phyloP scores from a whole-genome alignment of 2,329 filamentous ascomycete species.

The Geosmithia flava region DNA sequence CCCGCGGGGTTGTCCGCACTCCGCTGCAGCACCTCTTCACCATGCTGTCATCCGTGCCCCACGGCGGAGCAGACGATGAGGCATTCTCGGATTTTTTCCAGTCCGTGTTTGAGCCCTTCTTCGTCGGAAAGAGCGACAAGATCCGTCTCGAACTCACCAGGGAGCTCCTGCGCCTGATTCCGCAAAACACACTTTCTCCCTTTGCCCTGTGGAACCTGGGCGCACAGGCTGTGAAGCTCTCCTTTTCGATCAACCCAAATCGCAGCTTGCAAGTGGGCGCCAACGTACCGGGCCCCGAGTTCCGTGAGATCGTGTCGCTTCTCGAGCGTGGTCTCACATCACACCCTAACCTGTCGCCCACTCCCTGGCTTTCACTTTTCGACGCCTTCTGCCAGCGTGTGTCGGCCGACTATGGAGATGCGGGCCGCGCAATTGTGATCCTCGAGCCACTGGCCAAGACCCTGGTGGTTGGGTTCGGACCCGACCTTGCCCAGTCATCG shows the following conservation, averaged over 20 bases:
- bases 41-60: conserved; percentile 40
- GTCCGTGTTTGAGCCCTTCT: conserved; percentile 45
- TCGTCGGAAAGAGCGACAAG: conserved; percentile 32
- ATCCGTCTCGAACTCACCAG: conserved; percentile 31
- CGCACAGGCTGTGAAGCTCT: conserved; percentile 29
- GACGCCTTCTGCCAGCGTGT: conserved; percentile 42
- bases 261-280: conserved; percentile 5
- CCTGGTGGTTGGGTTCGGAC: conserved; percentile 24
- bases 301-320: conserved; percentile 56
- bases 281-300: conserved; percentile 41
- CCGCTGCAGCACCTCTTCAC: conserved; percentile 56
- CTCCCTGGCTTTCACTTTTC: conserved; percentile 43
- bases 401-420: conserved; percentile 52
- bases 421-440: conserved; percentile 51
- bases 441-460: conserved; percentile 58
- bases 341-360: conserved; percentile 32
- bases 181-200: conserved; percentile 28
- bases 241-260: conserved; percentile 16
- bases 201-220: conserved; percentile 40
- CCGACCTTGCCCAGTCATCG: conserved; percentile 4
- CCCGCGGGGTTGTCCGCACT: conserved; percentile 36
- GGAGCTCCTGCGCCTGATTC: conserved; percentile 37
- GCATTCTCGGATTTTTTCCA: conserved; percentile 31
- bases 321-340: conserved; percentile 47
- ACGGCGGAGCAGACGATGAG: conserved; percentile 33